Conservation (phyloP, 306 rosid species). For the Citrullus colocynthis region DNA sequence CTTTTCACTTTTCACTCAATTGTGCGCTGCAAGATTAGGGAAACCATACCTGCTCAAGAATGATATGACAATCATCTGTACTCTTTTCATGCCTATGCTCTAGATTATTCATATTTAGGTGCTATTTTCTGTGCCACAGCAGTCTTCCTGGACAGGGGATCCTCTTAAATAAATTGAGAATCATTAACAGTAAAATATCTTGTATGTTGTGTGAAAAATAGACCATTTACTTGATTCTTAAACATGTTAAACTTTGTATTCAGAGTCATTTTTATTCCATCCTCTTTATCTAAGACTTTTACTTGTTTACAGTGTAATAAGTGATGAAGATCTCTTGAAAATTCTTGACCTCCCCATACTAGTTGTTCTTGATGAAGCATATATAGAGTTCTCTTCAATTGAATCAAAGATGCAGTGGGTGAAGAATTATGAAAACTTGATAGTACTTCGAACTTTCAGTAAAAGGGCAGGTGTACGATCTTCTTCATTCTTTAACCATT, state of each 20-base stretch:
- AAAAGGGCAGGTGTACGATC: conserved; percentile 78
- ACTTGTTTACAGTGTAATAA: conserved; percentile 50
- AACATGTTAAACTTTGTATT: not conserved
- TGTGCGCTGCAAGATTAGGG: not conserved
- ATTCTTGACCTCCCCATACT: conserved; percentile 83
- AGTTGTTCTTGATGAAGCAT: conserved; percentile 95
- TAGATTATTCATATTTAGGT: not conserved
- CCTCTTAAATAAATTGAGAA: not conserved
- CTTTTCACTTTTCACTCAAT: no score
- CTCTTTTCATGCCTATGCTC: not conserved
- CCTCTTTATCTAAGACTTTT: not conserved
- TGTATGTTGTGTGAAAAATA: not conserved
- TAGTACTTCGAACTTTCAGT: conserved; percentile 95
- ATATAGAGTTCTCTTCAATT: conserved; percentile 68
- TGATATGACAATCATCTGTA: not conserved
- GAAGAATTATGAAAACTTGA: conserved; percentile 76
- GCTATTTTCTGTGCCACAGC: not conserved
- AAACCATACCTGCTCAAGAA: not conserved
- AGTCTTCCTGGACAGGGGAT: not conserved
- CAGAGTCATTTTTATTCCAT: not conserved
- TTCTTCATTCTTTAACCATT: not conserved
- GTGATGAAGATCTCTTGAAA: conserved; percentile 60
- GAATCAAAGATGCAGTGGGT: conserved; percentile 77
- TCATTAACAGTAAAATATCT: not conserved
- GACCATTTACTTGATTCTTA: not conserved